These are phyloP conservation scores for Tolypocladium amazonense DNA, from an alignment of 2,329 filamentous ascomycete species.

Conservation along the genomic window DNA sequence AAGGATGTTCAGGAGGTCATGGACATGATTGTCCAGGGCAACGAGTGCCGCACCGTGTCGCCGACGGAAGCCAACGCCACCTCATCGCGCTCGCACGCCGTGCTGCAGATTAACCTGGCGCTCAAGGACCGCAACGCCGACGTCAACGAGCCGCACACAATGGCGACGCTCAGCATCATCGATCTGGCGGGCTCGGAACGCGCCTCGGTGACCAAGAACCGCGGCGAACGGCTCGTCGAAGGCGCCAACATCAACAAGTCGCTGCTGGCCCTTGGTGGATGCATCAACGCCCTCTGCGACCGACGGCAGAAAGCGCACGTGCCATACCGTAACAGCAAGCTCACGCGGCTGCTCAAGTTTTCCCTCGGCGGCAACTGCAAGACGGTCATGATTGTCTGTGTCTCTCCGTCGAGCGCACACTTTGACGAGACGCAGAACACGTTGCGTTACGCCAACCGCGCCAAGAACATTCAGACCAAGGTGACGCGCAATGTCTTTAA, in stretches of 20 bases:
- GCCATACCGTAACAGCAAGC: conserved; percentile 94
- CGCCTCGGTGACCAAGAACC: conserved; percentile 92
- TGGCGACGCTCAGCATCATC: conserved; percentile 97
- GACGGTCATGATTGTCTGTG: conserved; percentile 99
- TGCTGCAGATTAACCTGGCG: conserved; percentile 92
- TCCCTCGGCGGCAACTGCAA: conserved; percentile 96
- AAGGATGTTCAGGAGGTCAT: conserved; percentile 92
- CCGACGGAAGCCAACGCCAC: conserved; percentile 96
- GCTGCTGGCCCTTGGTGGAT: conserved; percentile 83
- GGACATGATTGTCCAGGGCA: conserved; percentile 96
- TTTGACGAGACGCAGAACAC: conserved; percentile 99
- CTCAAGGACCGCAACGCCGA: conserved; percentile 89
- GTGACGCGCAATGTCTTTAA: conserved; percentile 99
- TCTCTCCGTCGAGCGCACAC: conserved; percentile 91
- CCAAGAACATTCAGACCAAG: conserved; percentile 99
- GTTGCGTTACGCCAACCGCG: conserved; percentile 89
- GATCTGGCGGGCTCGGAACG: conserved; percentile 93
- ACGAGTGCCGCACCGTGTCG: conserved; percentile 89
- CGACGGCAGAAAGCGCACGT: conserved; percentile 85
- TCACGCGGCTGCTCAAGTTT: conserved; percentile 92
- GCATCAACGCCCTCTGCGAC: conserved; percentile 97
- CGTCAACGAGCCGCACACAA: conserved; percentile 90
- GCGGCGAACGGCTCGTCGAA: conserved; percentile 81
- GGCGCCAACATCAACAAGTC: conserved; percentile 99
- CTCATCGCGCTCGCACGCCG: conserved; percentile 92